phyloP scores from a whole-genome alignment of 345 rosid genomes.

The Hibiscus mutabilis region DNA sequence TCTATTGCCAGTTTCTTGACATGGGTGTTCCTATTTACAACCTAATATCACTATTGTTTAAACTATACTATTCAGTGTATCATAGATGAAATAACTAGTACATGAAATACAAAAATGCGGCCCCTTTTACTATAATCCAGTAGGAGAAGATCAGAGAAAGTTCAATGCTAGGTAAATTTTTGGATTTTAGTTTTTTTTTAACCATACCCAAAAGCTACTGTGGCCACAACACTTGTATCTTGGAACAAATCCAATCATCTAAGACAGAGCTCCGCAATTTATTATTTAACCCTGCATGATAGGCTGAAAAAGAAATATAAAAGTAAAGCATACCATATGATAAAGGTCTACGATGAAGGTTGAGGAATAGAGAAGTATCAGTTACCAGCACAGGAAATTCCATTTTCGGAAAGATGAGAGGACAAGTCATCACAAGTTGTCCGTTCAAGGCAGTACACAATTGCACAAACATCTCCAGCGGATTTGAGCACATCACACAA shows the following conservation, averaged over 20 bases:
- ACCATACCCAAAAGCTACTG: conserved; percentile 95
- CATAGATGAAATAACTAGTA: neutral
- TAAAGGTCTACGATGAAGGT: neutral
- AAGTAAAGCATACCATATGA: neutral
- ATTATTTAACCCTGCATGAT: conserved; percentile 86
- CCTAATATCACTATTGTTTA: neutral
- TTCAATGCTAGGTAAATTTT: neutral
- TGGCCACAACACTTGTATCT: conserved; percentile 91
- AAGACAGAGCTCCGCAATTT: conserved; percentile 72
- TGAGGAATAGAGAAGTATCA: neutral
- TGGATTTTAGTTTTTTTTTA: neutral
- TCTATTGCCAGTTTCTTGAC: neutral
- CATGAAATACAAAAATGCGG: neutral
- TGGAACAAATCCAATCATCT: conserved; percentile 90
- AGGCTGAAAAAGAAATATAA: conserved; percentile 47
- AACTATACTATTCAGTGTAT: neutral
- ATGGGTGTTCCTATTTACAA: neutral
- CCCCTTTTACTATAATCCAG: neutral
- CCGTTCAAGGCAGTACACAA: conserved; percentile 94
- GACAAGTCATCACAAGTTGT: conserved; percentile 85
- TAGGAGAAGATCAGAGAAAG: neutral
- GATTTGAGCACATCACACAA: conserved; percentile 60
- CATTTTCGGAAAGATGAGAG: conserved; percentile 57
- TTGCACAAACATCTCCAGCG: conserved; percentile 67
- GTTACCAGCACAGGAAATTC: conserved; percentile 86